phyloP scores from a whole-genome alignment of 2,329 filamentous ascomycete species.

The Tolypocladium endophyticum region DNA sequence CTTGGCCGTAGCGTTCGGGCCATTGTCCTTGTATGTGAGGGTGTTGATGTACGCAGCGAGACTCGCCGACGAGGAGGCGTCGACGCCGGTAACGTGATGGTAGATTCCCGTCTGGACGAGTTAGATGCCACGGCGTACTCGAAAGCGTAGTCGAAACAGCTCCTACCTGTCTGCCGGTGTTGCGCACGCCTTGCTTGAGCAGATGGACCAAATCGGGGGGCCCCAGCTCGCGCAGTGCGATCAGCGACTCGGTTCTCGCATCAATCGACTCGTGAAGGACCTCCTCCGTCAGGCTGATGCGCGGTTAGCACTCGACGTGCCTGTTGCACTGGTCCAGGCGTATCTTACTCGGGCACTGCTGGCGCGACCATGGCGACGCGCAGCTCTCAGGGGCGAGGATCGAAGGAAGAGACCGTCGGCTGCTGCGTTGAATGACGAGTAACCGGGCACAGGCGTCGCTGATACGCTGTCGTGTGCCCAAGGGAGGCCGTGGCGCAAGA shows the following conservation, averaged over 20 bases:
- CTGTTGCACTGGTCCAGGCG: not conserved
- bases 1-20: constrained; percentile 62
- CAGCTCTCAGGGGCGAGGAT: constrained; percentile 3
- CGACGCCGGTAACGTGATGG: constrained; percentile 94
- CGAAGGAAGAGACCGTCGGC: not conserved
- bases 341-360: constrained; percentile 61
- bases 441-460: not conserved
- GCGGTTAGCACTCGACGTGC: constrained; percentile 10
- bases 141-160: not conserved
- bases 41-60: constrained; percentile 98
- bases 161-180: constrained; percentile 43
- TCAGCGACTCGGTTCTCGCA: constrained; percentile 79
- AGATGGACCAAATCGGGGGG: constrained; percentile 94
- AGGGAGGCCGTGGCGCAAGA: not conserved
- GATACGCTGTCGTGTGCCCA: not conserved
- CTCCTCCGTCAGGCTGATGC: constrained; percentile 77
- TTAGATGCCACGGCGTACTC: constrained; percentile 8
- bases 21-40: constrained; percentile 78
- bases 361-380: constrained; percentile 55
- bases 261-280: constrained; percentile 86
- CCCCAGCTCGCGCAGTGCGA: constrained; percentile 80
- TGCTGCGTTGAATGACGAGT: not conserved
- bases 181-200: constrained; percentile 60
- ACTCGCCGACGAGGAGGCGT: constrained; percentile 94
- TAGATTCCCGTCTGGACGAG: constrained; percentile 69